phyloP scores from a whole-genome alignment of 495 filamentous ascomycete species.

The Penicillium arizonense region DNA sequence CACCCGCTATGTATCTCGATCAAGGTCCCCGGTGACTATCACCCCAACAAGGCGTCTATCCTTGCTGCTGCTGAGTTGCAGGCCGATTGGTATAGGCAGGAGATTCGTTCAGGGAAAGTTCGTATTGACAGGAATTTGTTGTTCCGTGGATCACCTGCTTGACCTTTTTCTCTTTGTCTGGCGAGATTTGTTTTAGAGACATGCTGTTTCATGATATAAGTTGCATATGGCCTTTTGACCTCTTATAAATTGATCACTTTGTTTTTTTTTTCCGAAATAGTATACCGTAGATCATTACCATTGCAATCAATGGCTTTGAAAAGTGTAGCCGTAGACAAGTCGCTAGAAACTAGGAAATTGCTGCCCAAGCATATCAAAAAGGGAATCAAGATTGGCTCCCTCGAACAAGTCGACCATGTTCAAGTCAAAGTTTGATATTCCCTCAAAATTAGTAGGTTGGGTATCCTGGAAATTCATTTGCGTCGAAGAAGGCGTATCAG shows the following conservation, averaged over 20 bases:
- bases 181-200: too few species aligned
- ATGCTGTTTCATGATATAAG: too few species aligned
- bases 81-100: conserved; percentile 5
- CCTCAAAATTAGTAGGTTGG: conserved; percentile 4
- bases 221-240: too few species aligned
- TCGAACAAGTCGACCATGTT: conserved; percentile 42
- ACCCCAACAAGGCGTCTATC: conserved; percentile 3
- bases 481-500: conserved; percentile 4
- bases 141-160: background rate
- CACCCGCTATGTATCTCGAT: conserved; percentile 3
- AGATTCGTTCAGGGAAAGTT: conserved; percentile 1
- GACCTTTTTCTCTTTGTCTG: too few species aligned
- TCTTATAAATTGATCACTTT: background rate
- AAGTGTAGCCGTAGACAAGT: background rate
- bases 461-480: conserved; percentile 13
- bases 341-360: conserved; percentile 34
- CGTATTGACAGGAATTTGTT: background rate
- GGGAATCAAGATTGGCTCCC: conserved; percentile 34
- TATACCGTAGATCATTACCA: too few species aligned
- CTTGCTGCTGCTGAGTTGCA: conserved; percentile 5
- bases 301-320: too few species aligned
- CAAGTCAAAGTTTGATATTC: conserved; percentile 32
- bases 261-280: background rate
- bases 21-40: conserved; percentile 6
- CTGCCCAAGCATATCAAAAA: conserved; percentile 40